A percentile compares a stretch with the other conserved stretches of the same genome.
Conservation (phyloP, 306 rosid genomes). For the Styphnolobium japonicum region DNA sequence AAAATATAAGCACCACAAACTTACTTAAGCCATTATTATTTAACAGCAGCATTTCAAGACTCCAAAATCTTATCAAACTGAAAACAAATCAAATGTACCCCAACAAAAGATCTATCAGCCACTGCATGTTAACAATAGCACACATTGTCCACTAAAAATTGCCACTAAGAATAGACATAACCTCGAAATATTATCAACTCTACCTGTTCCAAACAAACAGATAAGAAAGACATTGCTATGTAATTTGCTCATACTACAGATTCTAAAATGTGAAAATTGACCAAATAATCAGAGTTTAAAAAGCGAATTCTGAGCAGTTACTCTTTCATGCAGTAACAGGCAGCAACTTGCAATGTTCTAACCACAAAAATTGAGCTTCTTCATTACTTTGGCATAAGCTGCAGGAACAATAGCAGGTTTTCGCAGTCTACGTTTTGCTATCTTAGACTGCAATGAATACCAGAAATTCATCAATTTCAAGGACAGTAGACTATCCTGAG, state of each 20-base stretch:
- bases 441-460: constrained; percentile 78
- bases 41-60: not conserved
- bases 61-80: not conserved
- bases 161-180: constrained; percentile 27
- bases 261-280: constrained; percentile 29
- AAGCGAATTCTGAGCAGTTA: constrained; percentile 5
- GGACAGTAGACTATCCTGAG: constrained; percentile 1
- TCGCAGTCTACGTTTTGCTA: constrained; percentile 80
- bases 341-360: constrained; percentile 36
- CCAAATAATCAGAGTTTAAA: not conserved
- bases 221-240: constrained; percentile 9
- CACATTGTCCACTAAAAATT: constrained; percentile 4
- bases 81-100: constrained; percentile 10
- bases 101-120: constrained; percentile 15
- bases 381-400: constrained; percentile 92
- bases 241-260: constrained; percentile 33
- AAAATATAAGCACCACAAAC: not conserved
- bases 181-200: constrained; percentile 21
- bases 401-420: constrained; percentile 62
- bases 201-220: constrained; percentile 14
- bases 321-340: constrained; percentile 23
- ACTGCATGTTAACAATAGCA: constrained; percentile 18
- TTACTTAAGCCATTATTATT: not conserved
- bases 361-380: constrained; percentile 75
- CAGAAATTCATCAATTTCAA: constrained; percentile 25